These are phyloP conservation scores for Xanthoconium stramineum DNA, from an alignment of 768 basidiomycete genomes.

Conservation along the genomic window DNA sequence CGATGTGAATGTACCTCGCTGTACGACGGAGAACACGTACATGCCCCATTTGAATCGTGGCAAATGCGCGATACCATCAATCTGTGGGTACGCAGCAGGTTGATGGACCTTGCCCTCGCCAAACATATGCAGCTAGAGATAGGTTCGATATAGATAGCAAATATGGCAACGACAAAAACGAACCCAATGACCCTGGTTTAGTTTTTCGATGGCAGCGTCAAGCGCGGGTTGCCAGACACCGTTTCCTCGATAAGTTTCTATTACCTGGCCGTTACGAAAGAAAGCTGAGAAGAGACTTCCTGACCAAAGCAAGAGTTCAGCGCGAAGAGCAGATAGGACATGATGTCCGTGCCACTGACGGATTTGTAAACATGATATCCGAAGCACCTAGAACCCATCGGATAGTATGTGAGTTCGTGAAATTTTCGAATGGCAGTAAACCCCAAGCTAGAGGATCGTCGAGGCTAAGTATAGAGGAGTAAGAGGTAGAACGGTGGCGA, in stretches of 20 bases:
- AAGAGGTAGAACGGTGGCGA: conserved; percentile 4
- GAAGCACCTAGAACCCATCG: conserved; percentile 92
- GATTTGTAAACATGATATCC: conserved; percentile 93
- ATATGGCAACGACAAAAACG: conserved; percentile 23
- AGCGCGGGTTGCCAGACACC: conserved; percentile 88
- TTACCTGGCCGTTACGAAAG: conserved; percentile 85
- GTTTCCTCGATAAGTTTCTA: conserved; percentile 89
- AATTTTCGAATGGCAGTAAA: conserved; percentile 63
- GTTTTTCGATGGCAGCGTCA: conserved; percentile 73
- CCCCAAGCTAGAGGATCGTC: conserved; percentile 92
- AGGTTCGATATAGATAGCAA: conserved; percentile 1
- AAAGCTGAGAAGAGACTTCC: conserved; percentile 77
- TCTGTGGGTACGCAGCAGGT: conserved; percentile 45
- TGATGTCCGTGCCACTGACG: conserved; percentile 46
- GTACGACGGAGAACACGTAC: conserved; percentile 47
- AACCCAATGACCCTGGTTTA: conserved; percentile 87
- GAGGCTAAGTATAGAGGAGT: conserved; percentile 42
- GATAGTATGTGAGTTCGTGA: conserved; percentile 55
- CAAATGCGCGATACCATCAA: conserved; percentile 46
- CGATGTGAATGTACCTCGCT: background rate
- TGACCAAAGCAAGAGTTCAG: conserved; percentile 27
- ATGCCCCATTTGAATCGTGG: conserved; percentile 94
- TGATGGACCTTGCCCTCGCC: conserved; percentile 89
- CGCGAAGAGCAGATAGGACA: background rate
- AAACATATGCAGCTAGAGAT: conserved; percentile 80